Percentiles rank a stretch among this genome's conserved stretches.
phyloP scores from a whole-genome alignment of 768 basidiomycete species.

The Lanmaoa rubissima region DNA sequence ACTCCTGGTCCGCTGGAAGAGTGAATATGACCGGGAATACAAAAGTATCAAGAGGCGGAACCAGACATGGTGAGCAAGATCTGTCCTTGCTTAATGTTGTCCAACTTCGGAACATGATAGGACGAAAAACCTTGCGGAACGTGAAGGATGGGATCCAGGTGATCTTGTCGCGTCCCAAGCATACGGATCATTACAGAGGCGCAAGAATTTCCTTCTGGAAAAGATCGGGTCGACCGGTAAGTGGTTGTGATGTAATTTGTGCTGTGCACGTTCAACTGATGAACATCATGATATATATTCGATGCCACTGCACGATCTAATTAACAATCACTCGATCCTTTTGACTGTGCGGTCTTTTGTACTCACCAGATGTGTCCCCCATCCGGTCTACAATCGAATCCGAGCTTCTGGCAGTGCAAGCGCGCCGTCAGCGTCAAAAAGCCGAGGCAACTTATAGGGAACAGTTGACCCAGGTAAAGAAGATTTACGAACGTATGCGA shows the following conservation, averaged over 20 bases:
- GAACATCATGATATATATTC: too few species aligned
- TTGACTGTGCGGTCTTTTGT: too few species aligned
- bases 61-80: constrained; percentile 14
- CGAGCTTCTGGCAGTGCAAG: constrained; percentile 29
- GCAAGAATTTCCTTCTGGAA: constrained; percentile 42
- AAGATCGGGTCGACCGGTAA: constrained; percentile 37
- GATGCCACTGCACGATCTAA: too few species aligned
- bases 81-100: background rate
- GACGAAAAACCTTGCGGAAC: constrained; percentile 31
- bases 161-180: constrained; percentile 42
- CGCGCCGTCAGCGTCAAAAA: constrained; percentile 26
- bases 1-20: constrained; percentile 29
- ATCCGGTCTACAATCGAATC: constrained; percentile 25
- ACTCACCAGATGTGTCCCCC: constrained; percentile 16
- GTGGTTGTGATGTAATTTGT: constrained; percentile 1
- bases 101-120: constrained; percentile 26
- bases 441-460: constrained; percentile 27
- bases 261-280: background rate
- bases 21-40: constrained; percentile 9
- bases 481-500: constrained; percentile 46
- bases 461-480: constrained; percentile 37
- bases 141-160: constrained; percentile 41
- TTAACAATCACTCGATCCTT: too few species aligned
- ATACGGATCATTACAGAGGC: constrained; percentile 39
- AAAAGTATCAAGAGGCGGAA: constrained; percentile 7